Evolutionary conservation across 129 eudicot species (phyloP).

Genomic region (carrot (Daucus carota)): DH1_v3.0 NC_030387.2:40381001-40381500

Average conservation of each 20-base stretch:
- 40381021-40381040: too few species aligned
- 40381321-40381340: slow-evolving; percentile 26
- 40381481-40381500: slow-evolving; percentile 74
- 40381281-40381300: slow-evolving; percentile 36
- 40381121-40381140: too few species aligned
- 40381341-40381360: slow-evolving; percentile 76
- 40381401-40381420: slow-evolving; percentile 38
- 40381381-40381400: slow-evolving; percentile 62
- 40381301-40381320: slow-evolving; percentile 34
- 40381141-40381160: too few species aligned
- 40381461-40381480: slow-evolving; percentile 30
- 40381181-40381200: too few species aligned
- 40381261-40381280: slow-evolving; percentile 41
- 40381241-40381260: slow-evolving; percentile 38
- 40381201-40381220: too few species aligned
- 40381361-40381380: slow-evolving; percentile 58
- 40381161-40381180: too few species aligned
- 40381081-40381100: too few species aligned
- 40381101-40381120: too few species aligned
- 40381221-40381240: slow-evolving; percentile 43
- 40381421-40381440: too few species aligned
- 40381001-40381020: too few species aligned
- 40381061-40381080: too few species aligned
- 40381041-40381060: too few species aligned
- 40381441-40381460: not conserved